Percentiles rank a stretch among this genome's conserved stretches.
phyloP scores from a whole-genome alignment of 2,329 filamentous ascomycete genomes.

The Fusarium annulatum region DNA sequence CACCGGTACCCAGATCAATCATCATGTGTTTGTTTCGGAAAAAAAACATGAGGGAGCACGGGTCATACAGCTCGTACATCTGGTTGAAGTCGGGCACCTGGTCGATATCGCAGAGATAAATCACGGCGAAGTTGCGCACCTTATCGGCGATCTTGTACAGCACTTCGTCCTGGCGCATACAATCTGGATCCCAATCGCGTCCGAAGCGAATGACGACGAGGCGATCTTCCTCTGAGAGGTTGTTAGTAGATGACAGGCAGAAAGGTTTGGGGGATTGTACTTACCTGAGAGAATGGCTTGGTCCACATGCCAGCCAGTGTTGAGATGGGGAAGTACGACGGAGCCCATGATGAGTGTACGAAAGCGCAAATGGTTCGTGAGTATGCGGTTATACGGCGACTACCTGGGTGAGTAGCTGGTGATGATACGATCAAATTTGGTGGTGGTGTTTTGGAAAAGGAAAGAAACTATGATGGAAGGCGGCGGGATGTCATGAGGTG shows the following conservation, averaged over 20 bases:
- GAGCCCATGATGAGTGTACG: conserved; percentile 70
- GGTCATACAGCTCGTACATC: conserved; percentile 95
- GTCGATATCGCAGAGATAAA: conserved; percentile 95
- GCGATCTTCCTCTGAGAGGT: conserved; percentile 79
- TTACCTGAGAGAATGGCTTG: conserved; percentile 78
- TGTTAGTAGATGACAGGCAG: conserved; percentile 11
- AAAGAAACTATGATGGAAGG: conserved; percentile 28
- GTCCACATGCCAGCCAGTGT: conserved; percentile 97
- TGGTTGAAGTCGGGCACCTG: conserved; percentile 92
- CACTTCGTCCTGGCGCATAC: conserved; percentile 84
- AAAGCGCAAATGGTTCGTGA: too few species aligned
- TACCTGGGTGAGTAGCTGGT: background rate
- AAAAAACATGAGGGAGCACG: conserved; percentile 96
- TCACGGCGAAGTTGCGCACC: conserved; percentile 91
- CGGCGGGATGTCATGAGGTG: conserved; percentile 5
- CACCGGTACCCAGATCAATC: conserved; percentile 96
- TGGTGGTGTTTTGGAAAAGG: conserved; percentile 8
- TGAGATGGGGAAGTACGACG: conserved; percentile 90
- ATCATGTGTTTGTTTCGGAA: conserved; percentile 99
- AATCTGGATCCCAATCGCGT: conserved; percentile 82
- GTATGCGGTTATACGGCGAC: background rate
- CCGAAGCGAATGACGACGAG: conserved; percentile 95
- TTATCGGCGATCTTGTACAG: conserved; percentile 93
- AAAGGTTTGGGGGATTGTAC: background rate
- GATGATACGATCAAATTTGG: background rate